Base-by-base conservation (phyloP, 805 yeast species). In the Nakazawaea ernobii region DNA sequence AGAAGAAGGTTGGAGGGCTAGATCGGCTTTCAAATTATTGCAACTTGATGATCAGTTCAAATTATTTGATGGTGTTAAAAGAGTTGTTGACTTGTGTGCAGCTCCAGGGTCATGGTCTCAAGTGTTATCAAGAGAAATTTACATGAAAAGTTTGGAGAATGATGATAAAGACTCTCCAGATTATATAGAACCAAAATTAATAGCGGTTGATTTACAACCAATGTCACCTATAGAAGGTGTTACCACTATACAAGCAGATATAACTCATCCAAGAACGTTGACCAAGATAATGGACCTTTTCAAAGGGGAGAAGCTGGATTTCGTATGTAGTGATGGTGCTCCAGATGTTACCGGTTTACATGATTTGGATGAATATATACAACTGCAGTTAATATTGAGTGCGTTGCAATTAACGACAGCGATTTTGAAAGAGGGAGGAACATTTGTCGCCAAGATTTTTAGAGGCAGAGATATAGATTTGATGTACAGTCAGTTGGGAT, bases 91-190 rank as follows among this genome's bases (percentile, higher is more conserved):
- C 66, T 72, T 94, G 29, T 94, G 99, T 73, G 99, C 99, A 33
- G 99, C 98, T 4, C 97, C 97, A 0, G 97, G 97, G 1, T 90
- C 97, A 3, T 94, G 99, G 99, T 86, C 96, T 1, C 99, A 94
- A 62, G 99, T 94, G 0, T 74, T 94, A 11, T 83, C 94, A 30
- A 67, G 87, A 55, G 82, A 83, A 57, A 66, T 87, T 35, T 79
- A 74, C 55, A 70, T 71, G 50, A 73, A 65, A 33, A 17, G 39
- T 11, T 61, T 63, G 42, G 59, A 60, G 15, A 53, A 56, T 39
- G 58, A 59, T n/a, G 55, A 53, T 43, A 54, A 55, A 36, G 54
- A 54, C 13, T 63, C 63, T 36, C 61, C 65, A 11, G 65, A 60
- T 5, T 57, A 58, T 7, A 55, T 59, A 8, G 70, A 73, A 32